Base-by-base conservation (phyloP, 2,329 filamentous ascomycete genomes). In the Fusarium miscanthi region DNA sequence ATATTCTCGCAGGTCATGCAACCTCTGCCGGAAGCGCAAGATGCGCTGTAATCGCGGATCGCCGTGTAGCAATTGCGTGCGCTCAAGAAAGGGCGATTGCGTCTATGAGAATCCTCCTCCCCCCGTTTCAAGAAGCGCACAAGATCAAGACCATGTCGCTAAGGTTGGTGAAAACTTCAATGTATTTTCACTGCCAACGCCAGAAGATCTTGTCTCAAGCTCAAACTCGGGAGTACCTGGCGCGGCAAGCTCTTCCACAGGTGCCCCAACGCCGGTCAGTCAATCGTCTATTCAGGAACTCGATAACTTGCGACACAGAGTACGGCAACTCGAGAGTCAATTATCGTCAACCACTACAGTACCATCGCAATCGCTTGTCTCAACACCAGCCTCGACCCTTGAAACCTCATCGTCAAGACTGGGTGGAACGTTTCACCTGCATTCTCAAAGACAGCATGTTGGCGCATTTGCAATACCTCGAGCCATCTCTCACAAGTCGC, bases 401-500 rank as follows among this genome's bases (percentile, higher is more conserved):
- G 80, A 84, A 17, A 76, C 78, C 8, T 74, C 76, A 2, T 45
- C 52, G 0, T 83, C 84, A 4, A 72, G 77, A 19, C 46, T 87
- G 3, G 81, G 80, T 2, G 85, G 84, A 3, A 83, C 81, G 0
- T 84, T 87, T 51, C 80, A 86, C 86, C 31, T 81, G 84, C 78
- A 78, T 19, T 49, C 51, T 56, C 83, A 87, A 33, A 78, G 72
- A 30, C 74, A 76, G 8, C 52, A 78, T 2, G 74, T 78, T 6
- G 79, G 81, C 30, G 48, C 72, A 0, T 76, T 80, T 6, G 74
- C 76, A 0, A 80, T 85, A 1, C 80, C 78, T 4, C 84, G 84
- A 12, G 83, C 83, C n/a, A 78, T 88, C 13, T 82, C 84, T 25
- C 86, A 89, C 68, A 91, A 91, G 74, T 86, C 85, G 0, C 83